phyloP scores from a whole-genome alignment of 331 rosid species.

The Rhamnella rubrinervis region DNA sequence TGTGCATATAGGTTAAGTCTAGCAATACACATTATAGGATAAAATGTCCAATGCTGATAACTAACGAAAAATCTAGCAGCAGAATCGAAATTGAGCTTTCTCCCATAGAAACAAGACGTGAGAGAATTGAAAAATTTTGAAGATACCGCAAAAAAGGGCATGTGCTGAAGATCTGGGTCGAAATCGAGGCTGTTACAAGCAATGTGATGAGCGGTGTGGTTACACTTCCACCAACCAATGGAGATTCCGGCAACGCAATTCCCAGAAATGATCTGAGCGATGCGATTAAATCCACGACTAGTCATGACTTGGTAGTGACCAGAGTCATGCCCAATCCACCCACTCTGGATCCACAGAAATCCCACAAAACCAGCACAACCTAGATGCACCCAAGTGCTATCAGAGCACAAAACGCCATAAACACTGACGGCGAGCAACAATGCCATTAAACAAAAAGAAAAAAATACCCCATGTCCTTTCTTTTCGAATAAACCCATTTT shows the following conservation, averaged over 20 bases:
- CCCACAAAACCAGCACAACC: constrained; percentile 36
- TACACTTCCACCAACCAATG: constrained; percentile 52
- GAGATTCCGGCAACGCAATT: constrained; percentile 47
- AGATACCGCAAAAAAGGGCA: constrained; percentile 43
- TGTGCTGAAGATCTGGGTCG: constrained; percentile 51
- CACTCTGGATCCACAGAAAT: constrained; percentile 43
- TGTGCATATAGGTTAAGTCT: constrained; percentile 69
- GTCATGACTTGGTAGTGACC: constrained; percentile 46
- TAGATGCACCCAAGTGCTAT: constrained; percentile 33
- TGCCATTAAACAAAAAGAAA: constrained; percentile 22
- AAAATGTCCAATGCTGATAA: constrained; percentile 48
- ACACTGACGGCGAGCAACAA: constrained; percentile 28
- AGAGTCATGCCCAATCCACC: constrained; percentile 47
- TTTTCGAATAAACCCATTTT: constrained; percentile 41
- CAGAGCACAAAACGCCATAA: constrained; percentile 34
- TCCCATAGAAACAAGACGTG: constrained; percentile 34
- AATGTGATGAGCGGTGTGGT: constrained; percentile 50
- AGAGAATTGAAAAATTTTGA: constrained; percentile 38
- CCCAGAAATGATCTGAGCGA: constrained; percentile 42
- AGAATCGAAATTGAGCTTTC: constrained; percentile 38
- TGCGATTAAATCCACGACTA: constrained; percentile 21
- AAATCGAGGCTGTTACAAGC: constrained; percentile 45
- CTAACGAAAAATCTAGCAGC: constrained; percentile 35
- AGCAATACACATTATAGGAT: constrained; percentile 52
- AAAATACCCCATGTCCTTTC: constrained; percentile 29